Base-by-base conservation (phyloP, 768 basidiomycete species). In the Russula brevipes region DNA sequence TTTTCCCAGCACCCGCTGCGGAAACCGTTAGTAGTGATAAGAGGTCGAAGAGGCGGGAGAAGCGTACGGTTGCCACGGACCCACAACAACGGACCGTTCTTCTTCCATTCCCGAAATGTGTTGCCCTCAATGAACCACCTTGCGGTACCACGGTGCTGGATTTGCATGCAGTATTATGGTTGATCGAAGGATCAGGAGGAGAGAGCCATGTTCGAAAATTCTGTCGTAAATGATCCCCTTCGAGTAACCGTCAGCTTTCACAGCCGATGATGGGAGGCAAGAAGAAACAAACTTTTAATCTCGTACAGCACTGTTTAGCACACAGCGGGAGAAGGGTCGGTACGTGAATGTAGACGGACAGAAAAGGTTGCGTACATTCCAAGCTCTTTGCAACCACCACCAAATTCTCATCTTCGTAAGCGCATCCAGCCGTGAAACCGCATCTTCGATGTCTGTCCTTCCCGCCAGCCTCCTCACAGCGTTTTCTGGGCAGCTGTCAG, bases 1-100 rank as follows among this genome's bases (percentile, higher is more conserved):
- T 54, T 33, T 60, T 60, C 12, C 60, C 60, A 1, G 53, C 53
- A 36, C 60, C 52, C 3, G 60, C 60, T 60, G 10, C 17, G 8
- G 30, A 44, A 30, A 24, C 31, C 12, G 14, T 47, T 2, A 31
- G 35, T 30, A 12, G 30, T 5, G 12, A n/a, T 7, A 24, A 8
- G 17, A n/a, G 5, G 35, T 2, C 3, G 4, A 33, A 41, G 41
- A 4, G 50, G 4, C 5, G 4, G n/a, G 16, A 19, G 12, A 30
- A 12, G 17, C 51, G 36, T 24, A 60, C 60, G 60, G 14, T 54
- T 60, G 2, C 60, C 60, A 19, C 45, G 36, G 10, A 60, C 16
- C 60, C 60, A 60, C 6, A 60, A 47, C 0, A 60, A 54, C 10
- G 5, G 24, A 24, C 24, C 24, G 24, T 24, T 24, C 24, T 24